Conservation (phyloP, 129 eudicot species). For the Deinandra increscens region DNA sequence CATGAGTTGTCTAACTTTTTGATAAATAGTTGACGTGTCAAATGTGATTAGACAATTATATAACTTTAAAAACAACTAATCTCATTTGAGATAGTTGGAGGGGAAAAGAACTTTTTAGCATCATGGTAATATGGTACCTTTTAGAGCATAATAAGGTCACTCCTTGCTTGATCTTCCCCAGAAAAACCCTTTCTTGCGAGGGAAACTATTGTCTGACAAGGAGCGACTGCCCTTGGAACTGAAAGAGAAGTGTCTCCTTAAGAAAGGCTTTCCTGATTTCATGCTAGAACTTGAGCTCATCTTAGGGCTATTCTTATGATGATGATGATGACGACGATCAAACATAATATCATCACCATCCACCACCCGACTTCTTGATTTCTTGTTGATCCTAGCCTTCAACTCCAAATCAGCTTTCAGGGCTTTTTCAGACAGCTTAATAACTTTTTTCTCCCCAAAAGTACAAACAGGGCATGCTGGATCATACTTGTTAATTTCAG, state of each 20-base stretch:
- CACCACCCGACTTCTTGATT: constrained; percentile 53
- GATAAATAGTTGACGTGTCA: background rate
- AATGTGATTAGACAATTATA: background rate
- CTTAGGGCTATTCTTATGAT: constrained; percentile 38
- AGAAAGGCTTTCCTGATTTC: constrained; percentile 65
- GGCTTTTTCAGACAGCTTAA: constrained; percentile 71
- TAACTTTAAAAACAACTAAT: too few species aligned
- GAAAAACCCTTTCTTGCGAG: constrained; percentile 65
- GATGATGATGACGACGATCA: constrained; percentile 32
- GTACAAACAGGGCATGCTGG: constrained; percentile 97
- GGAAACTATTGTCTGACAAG: constrained; percentile 46
- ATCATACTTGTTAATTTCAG: constrained; percentile 79
- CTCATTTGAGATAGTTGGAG: too few species aligned
- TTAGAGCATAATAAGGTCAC: constrained; percentile 33
- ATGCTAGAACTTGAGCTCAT: constrained; percentile 62
- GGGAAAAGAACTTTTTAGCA: too few species aligned
- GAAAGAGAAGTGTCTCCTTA: constrained; percentile 83
- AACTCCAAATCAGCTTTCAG: constrained; percentile 63
- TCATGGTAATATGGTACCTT: constrained; percentile 32
- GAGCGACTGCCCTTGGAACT: constrained; percentile 55
- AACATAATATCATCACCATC: constrained; percentile 46
- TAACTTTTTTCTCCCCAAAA: constrained; percentile 70
- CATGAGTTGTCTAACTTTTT: background rate
- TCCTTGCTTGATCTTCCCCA: constrained; percentile 76
- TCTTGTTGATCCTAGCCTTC: constrained; percentile 53